These are phyloP conservation scores for Sambucus nigra DNA, from an alignment of 129 eudicot genomes.

Conservation along the genomic window DNA sequence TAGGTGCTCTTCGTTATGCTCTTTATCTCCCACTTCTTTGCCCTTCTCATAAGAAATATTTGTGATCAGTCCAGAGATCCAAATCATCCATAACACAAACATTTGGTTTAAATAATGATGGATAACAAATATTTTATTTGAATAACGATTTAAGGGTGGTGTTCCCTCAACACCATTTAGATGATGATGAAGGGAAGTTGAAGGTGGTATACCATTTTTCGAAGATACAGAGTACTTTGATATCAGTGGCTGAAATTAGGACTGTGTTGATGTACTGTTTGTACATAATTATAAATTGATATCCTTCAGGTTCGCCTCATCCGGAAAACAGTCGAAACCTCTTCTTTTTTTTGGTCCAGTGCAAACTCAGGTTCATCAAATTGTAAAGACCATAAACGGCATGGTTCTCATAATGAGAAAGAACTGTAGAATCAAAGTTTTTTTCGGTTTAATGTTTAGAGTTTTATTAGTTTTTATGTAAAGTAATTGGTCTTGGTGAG, in stretches of 20 bases:
- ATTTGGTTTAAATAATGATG: conserved; percentile 13
- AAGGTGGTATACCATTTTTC: conserved; percentile 73
- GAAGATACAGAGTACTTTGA: conserved; percentile 69
- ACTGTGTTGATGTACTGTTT: too few species aligned
- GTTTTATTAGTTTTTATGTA: conserved; percentile 13
- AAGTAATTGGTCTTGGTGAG: conserved; percentile 27
- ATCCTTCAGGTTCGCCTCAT: not conserved
- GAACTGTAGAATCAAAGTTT: not conserved
- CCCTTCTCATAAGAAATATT: conserved; percentile 45
- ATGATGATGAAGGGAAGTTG: conserved; percentile 80
- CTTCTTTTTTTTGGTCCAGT: not conserved
- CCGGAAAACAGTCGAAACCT: not conserved
- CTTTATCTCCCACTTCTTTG: conserved; percentile 77
- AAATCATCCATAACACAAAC: conserved; percentile 17
- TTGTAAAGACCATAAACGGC: not conserved
- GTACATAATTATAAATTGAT: conserved; percentile 2
- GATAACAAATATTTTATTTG: conserved; percentile 40
- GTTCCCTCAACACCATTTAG: conserved; percentile 80
- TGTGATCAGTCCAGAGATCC: conserved; percentile 23
- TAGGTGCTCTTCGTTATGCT: conserved; percentile 74
- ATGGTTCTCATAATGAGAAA: not conserved
- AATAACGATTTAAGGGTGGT: conserved; percentile 68
- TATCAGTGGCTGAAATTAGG: conserved; percentile 44
- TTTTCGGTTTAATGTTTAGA: conserved; percentile 19
- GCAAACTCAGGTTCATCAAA: not conserved